phyloP scores from a whole-genome alignment of 2,329 filamentous ascomycete species.

The Colletotrichum caudatum region DNA sequence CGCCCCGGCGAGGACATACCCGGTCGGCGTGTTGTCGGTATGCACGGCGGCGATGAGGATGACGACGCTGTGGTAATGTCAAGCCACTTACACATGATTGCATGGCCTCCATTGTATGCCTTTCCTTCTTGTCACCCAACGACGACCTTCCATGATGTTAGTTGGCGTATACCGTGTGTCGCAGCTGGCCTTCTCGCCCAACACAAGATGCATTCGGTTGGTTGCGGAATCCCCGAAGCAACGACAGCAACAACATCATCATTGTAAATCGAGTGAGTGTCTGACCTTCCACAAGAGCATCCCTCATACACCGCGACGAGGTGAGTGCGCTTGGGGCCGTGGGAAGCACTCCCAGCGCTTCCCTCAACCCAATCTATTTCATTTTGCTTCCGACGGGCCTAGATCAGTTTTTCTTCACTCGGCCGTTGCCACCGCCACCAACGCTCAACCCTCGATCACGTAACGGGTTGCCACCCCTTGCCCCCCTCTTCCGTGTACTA shows the following conservation, averaged over 20 bases:
- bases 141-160: neutral
- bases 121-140: neutral
- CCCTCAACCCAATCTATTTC: neutral
- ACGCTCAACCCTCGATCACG: neutral
- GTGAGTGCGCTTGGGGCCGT: constrained; percentile 24
- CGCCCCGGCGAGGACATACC: constrained; percentile 1
- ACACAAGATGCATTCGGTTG: neutral
- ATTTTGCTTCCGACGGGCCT: too few species aligned
- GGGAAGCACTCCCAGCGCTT: constrained; percentile 2
- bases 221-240: neutral
- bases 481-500: neutral
- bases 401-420: neutral
- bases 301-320: neutral
- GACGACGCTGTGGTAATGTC: neutral
- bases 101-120: neutral
- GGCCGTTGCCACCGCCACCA: neutral
- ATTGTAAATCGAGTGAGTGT: too few species aligned
- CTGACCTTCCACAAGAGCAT: neutral
- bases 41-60: neutral
- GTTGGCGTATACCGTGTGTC: neutral
- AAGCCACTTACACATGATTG: neutral
- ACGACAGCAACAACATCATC: neutral
- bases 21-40: neutral
- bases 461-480: neutral
- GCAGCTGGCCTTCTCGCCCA: neutral